These are phyloP conservation scores for Globisporangium polare DNA, from an alignment of 352 stramenopile species.

Conservation along the genomic window DNA sequence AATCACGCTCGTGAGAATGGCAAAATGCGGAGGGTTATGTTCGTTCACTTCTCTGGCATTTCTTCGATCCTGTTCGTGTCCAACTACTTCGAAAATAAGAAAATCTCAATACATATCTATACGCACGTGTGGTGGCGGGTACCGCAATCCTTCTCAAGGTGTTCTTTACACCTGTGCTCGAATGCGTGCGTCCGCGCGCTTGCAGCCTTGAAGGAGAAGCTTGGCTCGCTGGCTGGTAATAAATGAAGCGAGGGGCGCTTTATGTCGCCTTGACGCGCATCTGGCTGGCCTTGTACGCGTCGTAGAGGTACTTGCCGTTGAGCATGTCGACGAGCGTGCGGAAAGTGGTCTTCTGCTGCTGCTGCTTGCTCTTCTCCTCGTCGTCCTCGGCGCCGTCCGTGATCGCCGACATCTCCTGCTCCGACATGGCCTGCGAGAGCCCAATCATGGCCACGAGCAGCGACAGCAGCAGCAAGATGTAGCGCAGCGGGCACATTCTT, in stretches of 20 bases:
- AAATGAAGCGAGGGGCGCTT: conserved; percentile 8
- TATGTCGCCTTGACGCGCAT: conserved; percentile 56
- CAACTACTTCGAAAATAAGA: conserved; percentile 3
- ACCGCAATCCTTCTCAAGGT: background rate
- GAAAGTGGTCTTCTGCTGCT: conserved; percentile 46
- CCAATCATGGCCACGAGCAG: conserved; percentile 83
- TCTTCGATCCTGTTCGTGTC: background rate
- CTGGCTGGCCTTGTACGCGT: conserved; percentile 69
- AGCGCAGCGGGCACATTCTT: conserved; percentile 79
- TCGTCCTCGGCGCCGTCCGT: conserved; percentile 60
- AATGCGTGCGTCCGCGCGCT: background rate
- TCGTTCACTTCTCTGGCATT: conserved; percentile 5
- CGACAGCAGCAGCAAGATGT: conserved; percentile 82
- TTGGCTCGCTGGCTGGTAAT: conserved; percentile 1
- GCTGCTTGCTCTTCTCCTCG: conserved; percentile 42
- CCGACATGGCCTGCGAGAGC: conserved; percentile 70
- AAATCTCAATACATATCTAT: conserved; percentile 12
- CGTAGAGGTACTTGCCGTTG: conserved; percentile 85
- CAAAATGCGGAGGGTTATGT: conserved; percentile 5
- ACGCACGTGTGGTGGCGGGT: background rate
- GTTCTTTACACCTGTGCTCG: background rate
- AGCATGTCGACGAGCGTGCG: conserved; percentile 86
- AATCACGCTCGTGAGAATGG: background rate
- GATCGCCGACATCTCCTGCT: conserved; percentile 57
- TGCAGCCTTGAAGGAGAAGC: background rate